Percentiles rank a stretch among this genome's conserved stretches.
Evolutionary conservation across 441 rosid genomes (phyloP).

Genomic region (Lagerstroemia fauriei): DNA sequence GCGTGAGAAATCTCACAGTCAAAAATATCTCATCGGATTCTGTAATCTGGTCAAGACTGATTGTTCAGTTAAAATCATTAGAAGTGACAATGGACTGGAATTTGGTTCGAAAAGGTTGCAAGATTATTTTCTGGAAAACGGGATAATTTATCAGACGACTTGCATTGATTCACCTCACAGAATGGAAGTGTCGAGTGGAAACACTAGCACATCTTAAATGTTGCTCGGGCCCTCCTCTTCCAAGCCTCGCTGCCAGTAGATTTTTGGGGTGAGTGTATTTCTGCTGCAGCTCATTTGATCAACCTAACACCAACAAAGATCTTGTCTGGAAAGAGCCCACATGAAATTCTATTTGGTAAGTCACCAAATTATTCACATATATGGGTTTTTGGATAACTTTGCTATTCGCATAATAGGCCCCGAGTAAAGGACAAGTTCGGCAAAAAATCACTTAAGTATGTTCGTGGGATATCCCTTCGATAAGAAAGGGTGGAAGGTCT

Average conservation of each 20-base stretch:
- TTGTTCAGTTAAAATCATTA: neutral
- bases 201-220: neutral
- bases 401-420: too few relatives aligned
- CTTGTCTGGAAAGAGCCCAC: too few relatives aligned
- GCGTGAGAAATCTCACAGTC: neutral
- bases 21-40: neutral
- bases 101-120: too few relatives aligned
- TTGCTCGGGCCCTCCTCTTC: neutral
- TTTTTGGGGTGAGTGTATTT: neutral
- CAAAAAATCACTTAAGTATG: too few relatives aligned
- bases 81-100: neutral
- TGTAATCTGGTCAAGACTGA: neutral
- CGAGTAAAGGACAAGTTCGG: too few relatives aligned
- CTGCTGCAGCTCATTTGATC: neutral
- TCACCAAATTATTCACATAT: too few relatives aligned
- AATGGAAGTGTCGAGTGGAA: neutral
- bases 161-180: neutral
- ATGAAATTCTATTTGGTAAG: too few relatives aligned
- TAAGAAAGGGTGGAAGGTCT: too few relatives aligned
- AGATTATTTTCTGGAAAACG: neutral
- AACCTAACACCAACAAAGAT: neutral
- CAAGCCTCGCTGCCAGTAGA: neutral
- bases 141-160: neutral
- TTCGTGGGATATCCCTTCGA: too few relatives aligned
- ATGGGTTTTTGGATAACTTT: too few relatives aligned